These are phyloP conservation scores for Venturia asperata DNA, from an alignment of 2,329 filamentous ascomycete genomes.

Conservation along the genomic window DNA sequence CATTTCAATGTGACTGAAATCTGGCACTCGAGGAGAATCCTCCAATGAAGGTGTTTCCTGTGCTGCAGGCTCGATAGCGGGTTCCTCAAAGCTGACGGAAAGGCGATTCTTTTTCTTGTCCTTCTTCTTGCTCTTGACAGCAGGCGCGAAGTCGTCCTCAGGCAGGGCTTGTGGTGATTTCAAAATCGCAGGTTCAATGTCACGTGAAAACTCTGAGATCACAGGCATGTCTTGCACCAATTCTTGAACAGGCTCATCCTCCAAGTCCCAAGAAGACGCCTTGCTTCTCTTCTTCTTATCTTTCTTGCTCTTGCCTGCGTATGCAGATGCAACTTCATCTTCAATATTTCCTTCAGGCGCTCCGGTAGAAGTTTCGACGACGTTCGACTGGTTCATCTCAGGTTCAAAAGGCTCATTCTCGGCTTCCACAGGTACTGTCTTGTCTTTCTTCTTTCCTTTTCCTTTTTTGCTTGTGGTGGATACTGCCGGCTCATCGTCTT, in stretches of 20 bases:
- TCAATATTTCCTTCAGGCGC: background rate
- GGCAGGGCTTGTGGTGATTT: background rate
- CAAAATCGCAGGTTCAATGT: background rate
- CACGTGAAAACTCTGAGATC: background rate
- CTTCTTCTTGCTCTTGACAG: constrained; percentile 21
- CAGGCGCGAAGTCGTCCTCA: constrained; percentile 3
- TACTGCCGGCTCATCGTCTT: background rate
- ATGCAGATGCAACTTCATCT: background rate
- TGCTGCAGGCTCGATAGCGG: background rate
- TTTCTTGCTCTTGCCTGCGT: constrained; percentile 12
- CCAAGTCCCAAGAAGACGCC: background rate
- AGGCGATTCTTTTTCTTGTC: constrained; percentile 22
- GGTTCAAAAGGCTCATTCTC: background rate
- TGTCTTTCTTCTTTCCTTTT: constrained; percentile 12
- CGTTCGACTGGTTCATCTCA: background rate
- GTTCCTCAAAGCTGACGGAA: background rate
- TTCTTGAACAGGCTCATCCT: background rate
- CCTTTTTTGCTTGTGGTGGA: constrained; percentile 5
- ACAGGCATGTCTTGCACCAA: background rate
- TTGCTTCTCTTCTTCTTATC: constrained; percentile 14
- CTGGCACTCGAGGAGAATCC: background rate
- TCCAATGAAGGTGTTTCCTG: background rate
- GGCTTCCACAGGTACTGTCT: background rate
- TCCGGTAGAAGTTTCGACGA: background rate
- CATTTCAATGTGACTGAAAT: background rate